These are phyloP conservation scores for Cryptococcus hybrid DNA, from an alignment of 1,284 basidiomycete genomes.

Conservation along the genomic window DNA sequence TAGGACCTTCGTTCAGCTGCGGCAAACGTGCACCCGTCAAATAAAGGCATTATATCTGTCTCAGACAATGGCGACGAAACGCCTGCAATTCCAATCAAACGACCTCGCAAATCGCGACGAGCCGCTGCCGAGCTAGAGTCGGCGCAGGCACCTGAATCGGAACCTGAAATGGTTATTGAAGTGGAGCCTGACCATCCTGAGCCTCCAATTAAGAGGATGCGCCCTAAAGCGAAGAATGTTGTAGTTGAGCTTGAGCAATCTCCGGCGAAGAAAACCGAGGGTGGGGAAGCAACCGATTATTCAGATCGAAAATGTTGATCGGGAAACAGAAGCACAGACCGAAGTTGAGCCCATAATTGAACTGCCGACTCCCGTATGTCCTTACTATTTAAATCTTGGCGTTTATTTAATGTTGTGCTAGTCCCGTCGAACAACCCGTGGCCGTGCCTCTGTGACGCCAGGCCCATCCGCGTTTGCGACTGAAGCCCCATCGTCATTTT, in stretches of 20 bases:
- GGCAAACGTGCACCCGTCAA: constrained; percentile 36
- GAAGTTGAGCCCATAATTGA: constrained; percentile 7
- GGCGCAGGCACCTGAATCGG: background rate
- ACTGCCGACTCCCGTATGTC: constrained; percentile 10
- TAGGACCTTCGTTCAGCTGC: constrained; percentile 8
- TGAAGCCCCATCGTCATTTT: constrained; percentile 8
- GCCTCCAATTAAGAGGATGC: constrained; percentile 20
- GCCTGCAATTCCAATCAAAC: constrained; percentile 20
- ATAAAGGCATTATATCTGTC: constrained; percentile 43
- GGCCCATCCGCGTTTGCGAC: constrained; percentile 1
- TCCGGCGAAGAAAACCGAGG: constrained; percentile 7
- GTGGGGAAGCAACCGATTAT: constrained; percentile 3
- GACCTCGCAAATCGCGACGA: constrained; percentile 1
- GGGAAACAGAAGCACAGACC: constrained; percentile 10
- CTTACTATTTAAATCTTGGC: background rate
- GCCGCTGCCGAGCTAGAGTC: constrained; percentile 1
- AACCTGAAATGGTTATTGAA: background rate
- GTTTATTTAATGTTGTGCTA: background rate
- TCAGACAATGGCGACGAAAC: constrained; percentile 26
- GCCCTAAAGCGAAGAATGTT: constrained; percentile 3
- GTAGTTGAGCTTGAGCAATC: constrained; percentile 9
- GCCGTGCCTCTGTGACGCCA: constrained; percentile 9
- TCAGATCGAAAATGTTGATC: constrained; percentile 12
- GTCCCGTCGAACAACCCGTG: constrained; percentile 9
- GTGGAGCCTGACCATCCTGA: background rate